Base-by-base conservation (phyloP, 1,139 yeast genomes). In the Groenewaldozyma sp. region DNA sequence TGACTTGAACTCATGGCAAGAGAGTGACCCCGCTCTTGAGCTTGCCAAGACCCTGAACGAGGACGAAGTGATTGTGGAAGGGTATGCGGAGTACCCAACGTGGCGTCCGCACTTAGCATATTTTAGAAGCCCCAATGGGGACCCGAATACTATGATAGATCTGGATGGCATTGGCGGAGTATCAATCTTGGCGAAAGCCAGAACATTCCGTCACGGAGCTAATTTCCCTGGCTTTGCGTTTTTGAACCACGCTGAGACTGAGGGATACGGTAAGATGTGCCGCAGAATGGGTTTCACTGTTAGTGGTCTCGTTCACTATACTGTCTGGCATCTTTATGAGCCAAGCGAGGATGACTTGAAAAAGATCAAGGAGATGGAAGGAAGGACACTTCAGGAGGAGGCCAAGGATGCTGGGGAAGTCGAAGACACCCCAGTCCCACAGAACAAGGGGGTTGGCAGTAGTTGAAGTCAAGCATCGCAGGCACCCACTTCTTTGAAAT, bases 161-260 rank as follows among this genome's bases (percentile, higher is more conserved):
- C 67, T 84, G 45, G 95, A 84, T 58, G 95, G 95, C 37, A 82
- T 84, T 53, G 95, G 95, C 27, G 95, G 95, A 48, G 95, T 84
- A 28, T 81, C 93, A 1, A 82, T 86, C 49, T 68, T 84, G 48
- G 74, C 88, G 37, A 78, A 77, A 54, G 94, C 94, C 2, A 68
- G 67, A 44, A 91, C 84, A 6, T 84, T 84, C 65, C 71, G 87
- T 45, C 65, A 74, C 5, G 95, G 95, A 3, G 75, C 84, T 2
- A 86, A 81, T 60, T 84, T 84, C 70, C 94, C 95, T 4, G 95
- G 94, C 1, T 84, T 83, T 58, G 78, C 94, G 19, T 83, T 83
- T 59, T 78, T 78, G 62, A 82, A 82, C 53, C 95, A 84, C 56
- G 95, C 95, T 1, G 95, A 84, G 60, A 84, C 95, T 4, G 95